Percentiles rank a stretch among this genome's conserved stretches.
Evolutionary conservation across 106 monocot species (phyloP).

Genomic region (Dendrobium catenatum): DNA sequence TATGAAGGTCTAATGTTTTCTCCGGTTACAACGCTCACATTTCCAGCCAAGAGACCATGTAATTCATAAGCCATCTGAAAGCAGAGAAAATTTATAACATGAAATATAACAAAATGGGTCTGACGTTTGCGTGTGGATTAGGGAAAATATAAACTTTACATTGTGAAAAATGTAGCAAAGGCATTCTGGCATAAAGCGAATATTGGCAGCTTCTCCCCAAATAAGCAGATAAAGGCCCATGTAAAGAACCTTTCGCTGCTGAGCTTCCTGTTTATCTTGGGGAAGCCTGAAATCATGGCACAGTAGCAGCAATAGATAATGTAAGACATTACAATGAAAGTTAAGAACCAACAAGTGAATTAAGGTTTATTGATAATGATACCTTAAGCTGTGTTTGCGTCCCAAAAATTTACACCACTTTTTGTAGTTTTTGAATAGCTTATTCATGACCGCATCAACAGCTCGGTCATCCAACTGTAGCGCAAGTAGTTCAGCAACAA

Average conservation of each 20-base stretch:
- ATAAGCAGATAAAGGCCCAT: constrained; percentile 97
- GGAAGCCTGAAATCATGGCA: constrained; percentile 43
- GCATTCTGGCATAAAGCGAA: constrained; percentile 96
- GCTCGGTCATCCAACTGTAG: constrained; percentile 87
- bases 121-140: not conserved
- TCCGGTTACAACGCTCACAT: constrained; percentile 93
- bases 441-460: constrained; percentile 84
- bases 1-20: constrained; percentile 92
- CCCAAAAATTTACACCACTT: constrained; percentile 98
- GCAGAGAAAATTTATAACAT: not conserved
- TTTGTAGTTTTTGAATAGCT: constrained; percentile 92
- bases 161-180: constrained; percentile 96
- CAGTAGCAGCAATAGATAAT: constrained; percentile 4
- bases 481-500: not conserved
- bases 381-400: constrained; percentile 87
- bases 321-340: not conserved
- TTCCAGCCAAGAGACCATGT: constrained; percentile 82
- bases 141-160: constrained; percentile 24
- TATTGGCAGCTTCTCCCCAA: constrained; percentile 95
- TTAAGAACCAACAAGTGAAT: constrained; percentile 3
- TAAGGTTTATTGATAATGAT: not conserved
- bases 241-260: constrained; percentile 90
- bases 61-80: constrained; percentile 97
- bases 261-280: constrained; percentile 75
- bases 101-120: not conserved